These are phyloP conservation scores for Candida vaughaniae DNA, from an alignment of 805 yeast genomes.

Conservation along the genomic window DNA sequence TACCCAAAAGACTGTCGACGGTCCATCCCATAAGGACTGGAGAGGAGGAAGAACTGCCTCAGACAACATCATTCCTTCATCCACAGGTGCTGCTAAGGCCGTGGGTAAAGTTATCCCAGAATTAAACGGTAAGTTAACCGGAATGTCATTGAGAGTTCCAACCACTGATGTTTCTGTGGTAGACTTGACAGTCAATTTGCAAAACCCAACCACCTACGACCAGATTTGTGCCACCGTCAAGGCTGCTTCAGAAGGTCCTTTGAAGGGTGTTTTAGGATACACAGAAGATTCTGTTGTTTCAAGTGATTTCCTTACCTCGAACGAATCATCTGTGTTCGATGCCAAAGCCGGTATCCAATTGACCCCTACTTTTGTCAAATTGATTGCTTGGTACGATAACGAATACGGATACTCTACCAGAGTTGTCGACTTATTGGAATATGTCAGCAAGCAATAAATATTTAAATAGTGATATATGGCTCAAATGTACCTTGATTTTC, in stretches of 20 bases:
- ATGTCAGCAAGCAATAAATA: conserved; percentile 20
- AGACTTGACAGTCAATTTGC: conserved; percentile 34
- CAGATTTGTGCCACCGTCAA: conserved; percentile 32
- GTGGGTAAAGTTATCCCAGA: conserved; percentile 38
- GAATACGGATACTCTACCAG: conserved; percentile 38
- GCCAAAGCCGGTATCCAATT: conserved; percentile 36
- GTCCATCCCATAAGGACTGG: conserved; percentile 40
- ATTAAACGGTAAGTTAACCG: conserved; percentile 37
- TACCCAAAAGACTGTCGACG: conserved; percentile 37
- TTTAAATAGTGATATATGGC: background rate
- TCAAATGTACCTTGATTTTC: too few species aligned
- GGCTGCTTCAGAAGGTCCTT: conserved; percentile 30
- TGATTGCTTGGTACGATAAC: conserved; percentile 38
- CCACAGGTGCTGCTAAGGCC: conserved; percentile 40
- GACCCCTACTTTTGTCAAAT: conserved; percentile 35
- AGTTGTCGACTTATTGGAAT: conserved; percentile 35
- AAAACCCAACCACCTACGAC: conserved; percentile 30
- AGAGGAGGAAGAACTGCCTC: conserved; percentile 40
- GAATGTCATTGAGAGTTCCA: conserved; percentile 37
- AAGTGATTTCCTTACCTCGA: conserved; percentile 30
- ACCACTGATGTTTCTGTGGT: conserved; percentile 36
- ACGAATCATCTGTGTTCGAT: conserved; percentile 32
- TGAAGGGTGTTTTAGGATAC: conserved; percentile 36
- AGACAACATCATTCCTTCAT: conserved; percentile 36
- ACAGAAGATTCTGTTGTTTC: conserved; percentile 37